A percentile compares a stretch with the other conserved stretches of the same genome.
Conservation (phyloP, 768 basidiomycete genomes). For the Melanogaster broomeanus region DNA sequence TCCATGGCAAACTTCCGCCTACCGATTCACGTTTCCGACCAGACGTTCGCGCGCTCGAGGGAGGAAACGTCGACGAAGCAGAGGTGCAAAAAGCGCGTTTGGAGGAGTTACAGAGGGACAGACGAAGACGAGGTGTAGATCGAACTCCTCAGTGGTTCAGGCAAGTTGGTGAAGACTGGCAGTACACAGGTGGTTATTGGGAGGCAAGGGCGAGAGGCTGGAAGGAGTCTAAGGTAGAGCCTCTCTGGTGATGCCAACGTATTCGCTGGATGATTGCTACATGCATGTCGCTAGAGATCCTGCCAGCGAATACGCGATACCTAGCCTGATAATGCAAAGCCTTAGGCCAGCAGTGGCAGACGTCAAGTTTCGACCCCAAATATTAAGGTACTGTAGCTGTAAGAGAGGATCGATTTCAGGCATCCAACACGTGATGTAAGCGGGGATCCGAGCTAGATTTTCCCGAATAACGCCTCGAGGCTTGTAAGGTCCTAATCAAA, state of each 20-base stretch:
- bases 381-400: too few species aligned
- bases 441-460: too few species aligned
- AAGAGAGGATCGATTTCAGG: too few species aligned
- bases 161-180: constrained; percentile 69
- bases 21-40: constrained; percentile 84
- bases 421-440: too few species aligned
- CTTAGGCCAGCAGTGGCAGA: too few species aligned
- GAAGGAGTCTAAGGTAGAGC: constrained; percentile 48
- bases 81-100: constrained; percentile 72
- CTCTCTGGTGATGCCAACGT: constrained; percentile 60
- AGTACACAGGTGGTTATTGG: constrained; percentile 83
- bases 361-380: too few species aligned
- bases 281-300: not conserved
- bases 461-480: too few species aligned
- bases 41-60: constrained; percentile 81
- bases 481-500: too few species aligned
- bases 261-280: not conserved
- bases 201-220: constrained; percentile 68
- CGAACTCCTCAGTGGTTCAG: constrained; percentile 75
- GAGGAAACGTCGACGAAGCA: constrained; percentile 69
- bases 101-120: constrained; percentile 76
- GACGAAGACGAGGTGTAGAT: constrained; percentile 63
- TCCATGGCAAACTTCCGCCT: constrained; percentile 63
- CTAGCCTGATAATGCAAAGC: too few species aligned
- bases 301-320: not conserved